phyloP scores from a whole-genome alignment of 331 rosid genomes.

The Erythrophleum ivorense region DNA sequence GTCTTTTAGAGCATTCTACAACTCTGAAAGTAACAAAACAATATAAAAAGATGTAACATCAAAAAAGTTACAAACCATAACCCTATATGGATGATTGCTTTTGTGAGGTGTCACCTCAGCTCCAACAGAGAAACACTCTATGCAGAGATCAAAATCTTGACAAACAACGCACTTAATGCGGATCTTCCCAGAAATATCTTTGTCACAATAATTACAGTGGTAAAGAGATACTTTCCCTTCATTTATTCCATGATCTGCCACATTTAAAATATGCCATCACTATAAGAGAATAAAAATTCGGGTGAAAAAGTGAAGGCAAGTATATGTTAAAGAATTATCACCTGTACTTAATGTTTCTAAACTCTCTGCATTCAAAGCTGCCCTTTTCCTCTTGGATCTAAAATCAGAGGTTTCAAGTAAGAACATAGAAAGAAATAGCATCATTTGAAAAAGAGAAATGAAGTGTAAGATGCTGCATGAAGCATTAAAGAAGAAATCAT shows the following conservation, averaged over 20 bases:
- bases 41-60: constrained; percentile 19
- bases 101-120: constrained; percentile 90
- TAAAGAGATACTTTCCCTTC: constrained; percentile 76
- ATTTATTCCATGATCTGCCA: constrained; percentile 66
- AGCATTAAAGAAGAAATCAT: constrained; percentile 25
- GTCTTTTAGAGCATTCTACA: neutral
- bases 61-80: constrained; percentile 47
- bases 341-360: constrained; percentile 52
- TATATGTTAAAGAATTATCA: constrained; percentile 34
- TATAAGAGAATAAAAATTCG: constrained; percentile 13
- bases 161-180: constrained; percentile 80
- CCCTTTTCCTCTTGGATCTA: constrained; percentile 70
- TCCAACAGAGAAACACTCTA: constrained; percentile 95
- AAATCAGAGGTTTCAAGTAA: constrained; percentile 16
- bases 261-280: constrained; percentile 24
- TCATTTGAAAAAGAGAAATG: constrained; percentile 13
- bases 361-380: constrained; percentile 54
- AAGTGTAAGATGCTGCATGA: constrained; percentile 19
- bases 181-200: constrained; percentile 85
- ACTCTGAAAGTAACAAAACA: constrained; percentile 25
- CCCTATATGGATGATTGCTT: constrained; percentile 80
- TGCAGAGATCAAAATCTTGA: constrained; percentile 93
- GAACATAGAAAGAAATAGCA: constrained; percentile 24
- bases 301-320: neutral
- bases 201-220: constrained; percentile 94